phyloP scores from a whole-genome alignment of 495 filamentous ascomycete species.

The Aspergillus taichungensis region DNA sequence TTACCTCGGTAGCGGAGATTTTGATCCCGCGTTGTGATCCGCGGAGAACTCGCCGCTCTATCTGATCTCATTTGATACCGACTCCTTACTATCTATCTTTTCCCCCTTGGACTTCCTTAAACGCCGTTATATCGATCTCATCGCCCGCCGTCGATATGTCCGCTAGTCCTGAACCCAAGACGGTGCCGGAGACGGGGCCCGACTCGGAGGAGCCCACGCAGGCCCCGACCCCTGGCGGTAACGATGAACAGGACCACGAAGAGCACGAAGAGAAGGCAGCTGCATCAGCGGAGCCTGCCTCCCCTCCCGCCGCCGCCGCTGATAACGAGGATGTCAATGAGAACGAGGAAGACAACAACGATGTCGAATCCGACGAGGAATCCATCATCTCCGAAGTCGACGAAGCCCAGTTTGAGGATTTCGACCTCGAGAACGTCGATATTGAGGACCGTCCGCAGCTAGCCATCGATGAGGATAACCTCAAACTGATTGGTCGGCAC shows the following conservation, averaged over 20 bases:
- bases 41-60: too few relatives aligned
- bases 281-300: constrained; percentile 1
- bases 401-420: constrained; percentile 87
- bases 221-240: constrained; percentile 16
- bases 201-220: constrained; percentile 6
- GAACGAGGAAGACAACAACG: constrained; percentile 13
- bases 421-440: constrained; percentile 68
- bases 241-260: constrained; percentile 13
- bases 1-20: too few relatives aligned
- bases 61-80: background rate
- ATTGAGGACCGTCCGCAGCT: constrained; percentile 69
- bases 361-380: constrained; percentile 63
- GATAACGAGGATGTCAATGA: constrained; percentile 11
- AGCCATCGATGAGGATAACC: constrained; percentile 80
- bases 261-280: background rate
- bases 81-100: background rate
- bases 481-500: constrained; percentile 62
- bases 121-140: too few relatives aligned
- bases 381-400: constrained; percentile 92
- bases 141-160: constrained; percentile 24
- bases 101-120: background rate
- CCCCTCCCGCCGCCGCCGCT: constrained; percentile 5
- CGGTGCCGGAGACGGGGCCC: constrained; percentile 17
- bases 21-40: too few relatives aligned
- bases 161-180: constrained; percentile 28